Evolutionary conservation across 75 land plant genomes (phyloP).

Genomic region (Picea glauca): DNA sequence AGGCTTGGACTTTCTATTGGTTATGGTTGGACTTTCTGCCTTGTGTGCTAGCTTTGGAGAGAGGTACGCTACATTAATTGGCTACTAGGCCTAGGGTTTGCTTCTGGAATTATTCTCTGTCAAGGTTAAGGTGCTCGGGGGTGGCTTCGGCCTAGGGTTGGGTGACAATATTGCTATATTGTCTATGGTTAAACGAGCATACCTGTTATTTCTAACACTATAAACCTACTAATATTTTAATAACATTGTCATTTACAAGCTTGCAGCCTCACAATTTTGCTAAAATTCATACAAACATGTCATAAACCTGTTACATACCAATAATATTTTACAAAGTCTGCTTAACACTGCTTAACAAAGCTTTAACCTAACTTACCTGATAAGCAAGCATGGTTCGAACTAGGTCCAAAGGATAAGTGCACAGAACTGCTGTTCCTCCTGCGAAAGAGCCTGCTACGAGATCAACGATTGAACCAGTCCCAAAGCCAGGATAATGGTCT

Average conservation of each 20-base stretch:
- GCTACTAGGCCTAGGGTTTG: no score
- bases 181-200: no score
- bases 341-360: not conserved
- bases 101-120: no score
- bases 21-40: no score
- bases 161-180: no score
- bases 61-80: no score
- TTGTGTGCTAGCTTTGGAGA: no score
- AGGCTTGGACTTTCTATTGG: no score
- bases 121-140: no score
- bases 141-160: no score
- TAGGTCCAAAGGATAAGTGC: slow-evolving; percentile 80
- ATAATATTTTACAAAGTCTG: not conserved
- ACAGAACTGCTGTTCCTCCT: slow-evolving; percentile 90
- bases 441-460: slow-evolving; percentile 75
- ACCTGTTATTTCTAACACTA: no score
- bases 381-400: slow-evolving; percentile 83
- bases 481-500: slow-evolving; percentile 31
- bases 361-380: slow-evolving; percentile 40
- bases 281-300: not conserved
- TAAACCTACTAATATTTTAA: not conserved
- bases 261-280: not conserved
- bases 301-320: not conserved
- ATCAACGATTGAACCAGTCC: slow-evolving; percentile 64
- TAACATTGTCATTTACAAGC: not conserved